phyloP scores from a whole-genome alignment of 140 eudicot genomes.

The Stevia rebaudiana region DNA sequence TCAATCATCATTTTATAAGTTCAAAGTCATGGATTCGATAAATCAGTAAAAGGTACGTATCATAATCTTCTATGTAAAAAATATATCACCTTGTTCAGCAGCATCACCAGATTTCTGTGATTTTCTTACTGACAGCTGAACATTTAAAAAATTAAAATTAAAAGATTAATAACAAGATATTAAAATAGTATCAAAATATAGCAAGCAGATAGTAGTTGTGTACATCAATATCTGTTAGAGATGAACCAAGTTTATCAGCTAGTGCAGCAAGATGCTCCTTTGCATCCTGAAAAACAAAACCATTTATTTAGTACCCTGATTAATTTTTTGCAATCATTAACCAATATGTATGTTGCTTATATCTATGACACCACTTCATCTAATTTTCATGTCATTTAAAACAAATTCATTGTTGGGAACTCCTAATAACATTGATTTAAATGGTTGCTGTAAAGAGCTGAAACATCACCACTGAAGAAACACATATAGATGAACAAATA shows the following conservation, averaged over 20 bases:
- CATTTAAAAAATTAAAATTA: conserved; percentile 2
- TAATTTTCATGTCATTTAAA: not conserved
- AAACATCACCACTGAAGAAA: not conserved
- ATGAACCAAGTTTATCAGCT: conserved; percentile 87
- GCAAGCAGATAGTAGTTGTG: conserved; percentile 23
- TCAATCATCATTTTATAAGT: not conserved
- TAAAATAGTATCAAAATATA: not conserved
- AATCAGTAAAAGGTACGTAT: not conserved
- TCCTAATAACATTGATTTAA: not conserved
- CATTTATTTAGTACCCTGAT: conserved; percentile 21
- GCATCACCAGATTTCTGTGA: conserved; percentile 54
- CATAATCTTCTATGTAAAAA: conserved; percentile 4
- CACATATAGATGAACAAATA: not conserved
- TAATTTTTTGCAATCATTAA: not conserved
- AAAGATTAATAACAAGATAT: conserved; percentile 10
- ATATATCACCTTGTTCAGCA: conserved; percentile 70
- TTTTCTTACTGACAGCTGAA: conserved; percentile 73
- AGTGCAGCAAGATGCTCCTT: conserved; percentile 95
- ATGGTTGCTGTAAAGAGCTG: not conserved
- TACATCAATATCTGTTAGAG: conserved; percentile 79
- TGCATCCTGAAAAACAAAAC: conserved; percentile 67
- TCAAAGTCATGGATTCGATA: conserved; percentile 6
- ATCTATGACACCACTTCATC: not conserved
- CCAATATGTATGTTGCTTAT: not conserved
- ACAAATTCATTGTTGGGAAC: not conserved